A percentile compares a stretch with the other conserved stretches of the same genome.
Evolutionary conservation across 148 eudicot species (phyloP).

Genomic region (Nyssa sinensis): DNA sequence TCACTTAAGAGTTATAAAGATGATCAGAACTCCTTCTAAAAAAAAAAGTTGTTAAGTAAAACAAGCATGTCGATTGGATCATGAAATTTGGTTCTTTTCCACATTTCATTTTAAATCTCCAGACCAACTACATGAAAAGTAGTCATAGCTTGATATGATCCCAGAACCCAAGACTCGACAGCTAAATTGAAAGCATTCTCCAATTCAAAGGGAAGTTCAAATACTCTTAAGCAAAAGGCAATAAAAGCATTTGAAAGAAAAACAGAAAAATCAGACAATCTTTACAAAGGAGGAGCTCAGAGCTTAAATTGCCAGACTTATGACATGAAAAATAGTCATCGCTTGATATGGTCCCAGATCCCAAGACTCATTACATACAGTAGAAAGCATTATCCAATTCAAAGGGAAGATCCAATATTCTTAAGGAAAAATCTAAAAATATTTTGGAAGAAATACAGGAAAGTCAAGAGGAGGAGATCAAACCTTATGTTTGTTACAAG

Average conservation of each 20-base stretch:
- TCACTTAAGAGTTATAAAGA: constrained; percentile 2
- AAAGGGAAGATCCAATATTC: background rate
- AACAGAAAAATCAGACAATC: too few relatives aligned
- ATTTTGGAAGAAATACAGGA: constrained; percentile 2
- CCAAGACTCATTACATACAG: background rate
- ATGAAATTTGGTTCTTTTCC: background rate
- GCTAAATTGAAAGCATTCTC: background rate
- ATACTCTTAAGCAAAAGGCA: too few relatives aligned
- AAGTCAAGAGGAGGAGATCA: background rate
- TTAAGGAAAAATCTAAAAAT: background rate
- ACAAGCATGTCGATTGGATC: background rate
- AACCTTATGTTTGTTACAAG: constrained; percentile 87
- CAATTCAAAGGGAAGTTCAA: background rate
- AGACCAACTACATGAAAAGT: too few relatives aligned
- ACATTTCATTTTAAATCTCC: too few relatives aligned
- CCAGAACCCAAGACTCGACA: background rate
- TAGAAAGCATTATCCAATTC: background rate
- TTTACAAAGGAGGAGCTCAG: background rate
- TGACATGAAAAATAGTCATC: background rate
- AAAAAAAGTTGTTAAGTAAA: background rate
- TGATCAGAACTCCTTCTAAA: constrained; percentile 3
- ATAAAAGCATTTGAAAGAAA: too few relatives aligned
- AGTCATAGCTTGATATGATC: too few relatives aligned
- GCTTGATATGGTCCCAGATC: background rate
- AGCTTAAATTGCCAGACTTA: background rate